phyloP scores from a whole-genome alignment of 495 filamentous ascomycete genomes.

The Neurospora cerealis region DNA sequence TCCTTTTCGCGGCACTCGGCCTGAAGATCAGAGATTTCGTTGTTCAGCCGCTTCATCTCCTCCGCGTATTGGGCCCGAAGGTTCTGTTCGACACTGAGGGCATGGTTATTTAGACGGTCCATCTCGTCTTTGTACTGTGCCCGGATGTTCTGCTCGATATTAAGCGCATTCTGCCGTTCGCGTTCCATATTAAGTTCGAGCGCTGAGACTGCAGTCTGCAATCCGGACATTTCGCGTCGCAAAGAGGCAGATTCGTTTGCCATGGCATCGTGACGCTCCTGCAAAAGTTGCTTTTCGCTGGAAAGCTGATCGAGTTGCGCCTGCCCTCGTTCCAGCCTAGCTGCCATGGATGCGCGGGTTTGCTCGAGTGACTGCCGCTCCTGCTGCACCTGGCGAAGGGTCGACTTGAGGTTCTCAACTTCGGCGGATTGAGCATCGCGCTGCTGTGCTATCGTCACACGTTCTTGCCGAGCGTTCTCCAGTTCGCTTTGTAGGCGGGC shows the following conservation, averaged over 20 bases:
- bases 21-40: slow-evolving; percentile 59
- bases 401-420: slow-evolving; percentile 33
- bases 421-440: slow-evolving; percentile 28
- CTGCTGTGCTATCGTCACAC: slow-evolving; percentile 38
- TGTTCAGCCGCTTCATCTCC: slow-evolving; percentile 49
- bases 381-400: slow-evolving; percentile 29
- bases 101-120: slow-evolving; percentile 46
- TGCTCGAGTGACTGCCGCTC: slow-evolving; percentile 47
- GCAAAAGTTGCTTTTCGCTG: slow-evolving; percentile 64
- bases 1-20: slow-evolving; percentile 68
- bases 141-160: slow-evolving; percentile 46
- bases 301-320: slow-evolving; percentile 38
- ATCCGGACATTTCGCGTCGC: slow-evolving; percentile 51
- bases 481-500: slow-evolving; percentile 56
- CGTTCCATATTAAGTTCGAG: slow-evolving; percentile 49
- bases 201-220: slow-evolving; percentile 45
- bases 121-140: slow-evolving; percentile 54
- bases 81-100: slow-evolving; percentile 48
- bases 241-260: slow-evolving; percentile 57
- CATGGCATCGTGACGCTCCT: slow-evolving; percentile 58
- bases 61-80: slow-evolving; percentile 48
- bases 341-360: slow-evolving; percentile 43
- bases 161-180: slow-evolving; percentile 48
- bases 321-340: slow-evolving; percentile 48
- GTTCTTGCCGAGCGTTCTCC: slow-evolving; percentile 48